A percentile compares a stretch with the other conserved stretches of the same genome.
These are phyloP conservation scores for Termitomyces sp. DNA, from an alignment of 1,284 basidiomycete species.

Conservation along the genomic window DNA sequence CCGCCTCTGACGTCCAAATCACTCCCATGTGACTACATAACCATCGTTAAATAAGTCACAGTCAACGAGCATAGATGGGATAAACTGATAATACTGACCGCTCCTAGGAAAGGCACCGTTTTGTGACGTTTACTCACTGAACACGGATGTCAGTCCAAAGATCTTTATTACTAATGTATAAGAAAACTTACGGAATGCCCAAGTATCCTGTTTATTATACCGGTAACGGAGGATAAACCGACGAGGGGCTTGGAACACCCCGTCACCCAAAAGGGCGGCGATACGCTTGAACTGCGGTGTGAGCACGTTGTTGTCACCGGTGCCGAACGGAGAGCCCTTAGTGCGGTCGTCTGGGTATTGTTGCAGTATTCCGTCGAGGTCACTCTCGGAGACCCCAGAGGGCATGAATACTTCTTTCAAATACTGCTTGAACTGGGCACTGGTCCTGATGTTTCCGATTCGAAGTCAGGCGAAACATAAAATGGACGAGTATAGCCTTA, in stretches of 20 bases:
- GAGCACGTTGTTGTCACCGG: constrained; percentile 37
- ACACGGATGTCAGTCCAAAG: not conserved
- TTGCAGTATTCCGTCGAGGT: constrained; percentile 29
- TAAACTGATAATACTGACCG: constrained; percentile 27
- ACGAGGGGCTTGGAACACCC: constrained; percentile 49
- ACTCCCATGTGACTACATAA: constrained; percentile 30
- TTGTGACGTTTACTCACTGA: constrained; percentile 45
- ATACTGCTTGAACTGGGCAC: constrained; percentile 12
- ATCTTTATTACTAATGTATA: not conserved
- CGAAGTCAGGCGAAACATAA: not conserved
- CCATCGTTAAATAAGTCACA: constrained; percentile 1
- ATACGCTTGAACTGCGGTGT: constrained; percentile 50
- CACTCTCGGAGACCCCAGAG: constrained; percentile 20
- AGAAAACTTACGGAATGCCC: constrained; percentile 39
- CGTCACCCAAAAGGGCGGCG: constrained; percentile 47
- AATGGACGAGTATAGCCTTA: constrained; percentile 15
- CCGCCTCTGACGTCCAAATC: constrained; percentile 33
- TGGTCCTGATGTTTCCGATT: constrained; percentile 7
- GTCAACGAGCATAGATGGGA: not conserved
- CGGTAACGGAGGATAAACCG: constrained; percentile 42
- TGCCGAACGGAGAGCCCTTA: constrained; percentile 49
- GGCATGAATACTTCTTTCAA: constrained; percentile 28
- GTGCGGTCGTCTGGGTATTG: constrained; percentile 40
- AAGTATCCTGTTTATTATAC: constrained; percentile 39
- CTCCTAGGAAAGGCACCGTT: constrained; percentile 35